A percentile compares a stretch with the other conserved stretches of the same genome.
These are phyloP conservation scores for Alternaria sp. DNA, from an alignment of 2,329 filamentous ascomycete species.

Conservation along the genomic window DNA sequence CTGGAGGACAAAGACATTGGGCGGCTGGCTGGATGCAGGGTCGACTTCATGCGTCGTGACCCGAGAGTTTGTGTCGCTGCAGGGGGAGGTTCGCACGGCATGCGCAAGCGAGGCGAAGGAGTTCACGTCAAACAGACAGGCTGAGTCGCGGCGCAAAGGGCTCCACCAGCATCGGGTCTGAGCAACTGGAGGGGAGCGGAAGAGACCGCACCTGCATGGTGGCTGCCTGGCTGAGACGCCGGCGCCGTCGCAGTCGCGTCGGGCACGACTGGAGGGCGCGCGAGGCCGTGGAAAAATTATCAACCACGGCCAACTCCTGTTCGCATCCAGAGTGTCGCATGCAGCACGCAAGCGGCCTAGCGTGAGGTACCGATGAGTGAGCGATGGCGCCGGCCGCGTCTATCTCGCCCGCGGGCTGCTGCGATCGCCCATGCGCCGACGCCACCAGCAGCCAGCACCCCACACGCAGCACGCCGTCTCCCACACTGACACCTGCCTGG, in stretches of 20 bases:
- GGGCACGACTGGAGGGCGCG: neutral
- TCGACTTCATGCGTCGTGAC: conserved; percentile 26
- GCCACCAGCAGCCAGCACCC: conserved; percentile 10
- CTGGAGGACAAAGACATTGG: conserved; percentile 11
- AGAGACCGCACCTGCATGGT: conserved; percentile 21
- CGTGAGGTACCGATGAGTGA: neutral
- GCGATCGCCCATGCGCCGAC: conserved; percentile 1
- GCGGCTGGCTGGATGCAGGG: conserved; percentile 22
- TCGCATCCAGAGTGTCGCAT: neutral
- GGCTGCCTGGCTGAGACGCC: conserved; percentile 23
- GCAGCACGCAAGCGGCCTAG: neutral
- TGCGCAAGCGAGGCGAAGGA: conserved; percentile 28
- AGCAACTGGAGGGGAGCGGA: conserved; percentile 19
- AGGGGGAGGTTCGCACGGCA: conserved; percentile 19
- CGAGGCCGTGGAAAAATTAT: neutral
- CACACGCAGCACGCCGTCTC: conserved; percentile 4
- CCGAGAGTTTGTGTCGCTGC: conserved; percentile 12
- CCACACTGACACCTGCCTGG: conserved; percentile 5
- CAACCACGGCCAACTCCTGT: neutral
- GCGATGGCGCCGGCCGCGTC: neutral
- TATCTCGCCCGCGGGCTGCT: neutral
- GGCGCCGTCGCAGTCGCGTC: conserved; percentile 12
- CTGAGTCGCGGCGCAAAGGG: conserved; percentile 12
- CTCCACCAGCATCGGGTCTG: neutral
- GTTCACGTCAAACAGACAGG: conserved; percentile 25